A percentile compares a stretch with the other conserved stretches of the same genome.
phyloP scores from a whole-genome alignment of 2,329 filamentous ascomycete genomes.

The Colletotrichum caudatum region DNA sequence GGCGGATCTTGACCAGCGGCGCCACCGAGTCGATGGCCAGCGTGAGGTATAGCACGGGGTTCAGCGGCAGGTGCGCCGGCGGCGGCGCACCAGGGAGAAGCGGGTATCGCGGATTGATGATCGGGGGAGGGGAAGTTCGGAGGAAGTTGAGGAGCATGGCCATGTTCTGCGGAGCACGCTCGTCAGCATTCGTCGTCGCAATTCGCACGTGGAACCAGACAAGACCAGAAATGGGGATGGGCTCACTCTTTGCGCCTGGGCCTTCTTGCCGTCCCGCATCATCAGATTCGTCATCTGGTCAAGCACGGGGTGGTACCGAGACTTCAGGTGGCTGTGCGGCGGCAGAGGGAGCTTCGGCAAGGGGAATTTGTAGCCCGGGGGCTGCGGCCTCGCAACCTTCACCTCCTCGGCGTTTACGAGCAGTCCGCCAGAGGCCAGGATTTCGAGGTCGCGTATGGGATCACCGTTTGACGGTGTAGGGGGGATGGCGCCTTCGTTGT shows the following conservation, averaged over 20 bases:
- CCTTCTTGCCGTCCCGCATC: conserved; percentile 93
- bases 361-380: conserved; percentile 80
- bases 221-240: conserved; percentile 22
- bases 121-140: conserved; percentile 85
- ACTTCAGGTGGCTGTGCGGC: conserved; percentile 73
- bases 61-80: conserved; percentile 82
- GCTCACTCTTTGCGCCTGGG: conserved; percentile 86
- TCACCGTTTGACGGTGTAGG: conserved; percentile 44
- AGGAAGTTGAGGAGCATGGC: conserved; percentile 84
- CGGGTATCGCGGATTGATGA: conserved; percentile 75
- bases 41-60: conserved; percentile 90
- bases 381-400: conserved; percentile 43
- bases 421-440: conserved; percentile 49
- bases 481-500: conserved; percentile 57
- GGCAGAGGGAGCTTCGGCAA: conserved; percentile 76
- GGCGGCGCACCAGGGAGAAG: conserved; percentile 83
- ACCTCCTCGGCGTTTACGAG: conserved; percentile 48
- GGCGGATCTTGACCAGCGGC: conserved; percentile 84
- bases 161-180: conserved; percentile 74
- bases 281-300: conserved; percentile 89
- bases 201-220: background rate
- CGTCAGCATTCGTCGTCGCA: conserved; percentile 11
- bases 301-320: conserved; percentile 87
- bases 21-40: conserved; percentile 93
- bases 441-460: conserved; percentile 47